Evolutionary conservation across 768 basidiomycete genomes (phyloP).

Genomic region (Suillus luteus): DNA sequence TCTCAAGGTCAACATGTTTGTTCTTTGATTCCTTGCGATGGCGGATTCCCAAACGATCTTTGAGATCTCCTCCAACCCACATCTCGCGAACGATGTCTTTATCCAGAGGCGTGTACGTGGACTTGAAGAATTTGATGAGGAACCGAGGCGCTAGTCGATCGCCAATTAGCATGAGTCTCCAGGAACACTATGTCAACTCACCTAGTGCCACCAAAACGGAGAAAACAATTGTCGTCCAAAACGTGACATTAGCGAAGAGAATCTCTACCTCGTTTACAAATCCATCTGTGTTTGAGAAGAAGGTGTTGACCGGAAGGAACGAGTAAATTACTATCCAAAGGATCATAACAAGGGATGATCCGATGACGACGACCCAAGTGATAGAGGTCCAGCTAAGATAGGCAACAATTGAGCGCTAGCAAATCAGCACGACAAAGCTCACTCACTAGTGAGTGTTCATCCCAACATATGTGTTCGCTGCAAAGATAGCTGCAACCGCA

Average conservation of each 20-base stretch:
- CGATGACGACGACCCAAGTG: conserved; percentile 80
- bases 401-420: conserved; percentile 11
- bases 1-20: conserved; percentile 49
- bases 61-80: conserved; percentile 84
- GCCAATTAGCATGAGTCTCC: conserved; percentile 13
- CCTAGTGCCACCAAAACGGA: conserved; percentile 72
- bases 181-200: conserved; percentile 34
- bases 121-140: conserved; percentile 68
- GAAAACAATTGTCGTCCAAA: conserved; percentile 81
- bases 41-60: conserved; percentile 74
- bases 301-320: conserved; percentile 69
- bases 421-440: conserved; percentile 17
- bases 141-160: conserved; percentile 72
- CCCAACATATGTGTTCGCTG: conserved; percentile 90
- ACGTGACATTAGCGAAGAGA: conserved; percentile 76
- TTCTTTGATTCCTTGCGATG: conserved; percentile 59
- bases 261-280: conserved; percentile 74
- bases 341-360: conserved; percentile 79
- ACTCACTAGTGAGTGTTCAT: conserved; percentile 88
- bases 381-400: conserved; percentile 74
- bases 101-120: conserved; percentile 79
- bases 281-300: conserved; percentile 70
- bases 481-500: conserved; percentile 81
- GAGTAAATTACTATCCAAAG: conserved; percentile 92
- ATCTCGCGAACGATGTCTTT: conserved; percentile 91